Conservation (phyloP, 2,329 filamentous ascomycete species). For the Coniochaeta ligniaria region DNA sequence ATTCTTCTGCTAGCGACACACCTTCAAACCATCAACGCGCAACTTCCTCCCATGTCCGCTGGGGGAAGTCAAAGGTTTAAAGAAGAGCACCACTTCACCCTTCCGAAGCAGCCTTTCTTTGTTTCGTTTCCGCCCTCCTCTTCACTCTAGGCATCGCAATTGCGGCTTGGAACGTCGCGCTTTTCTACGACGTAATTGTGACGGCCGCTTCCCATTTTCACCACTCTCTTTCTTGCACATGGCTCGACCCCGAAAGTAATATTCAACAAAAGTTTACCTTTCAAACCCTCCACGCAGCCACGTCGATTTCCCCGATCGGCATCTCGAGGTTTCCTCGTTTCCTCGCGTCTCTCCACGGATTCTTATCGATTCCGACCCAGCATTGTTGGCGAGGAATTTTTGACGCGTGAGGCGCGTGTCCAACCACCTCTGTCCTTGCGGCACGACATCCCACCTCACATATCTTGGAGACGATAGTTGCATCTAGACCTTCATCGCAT, state of each 20-base stretch:
- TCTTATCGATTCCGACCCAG: background rate
- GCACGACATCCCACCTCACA: background rate
- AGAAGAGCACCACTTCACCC: background rate
- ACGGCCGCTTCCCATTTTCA: background rate
- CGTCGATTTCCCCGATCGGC: background rate
- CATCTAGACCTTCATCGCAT: background rate
- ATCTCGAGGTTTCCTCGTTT: background rate
- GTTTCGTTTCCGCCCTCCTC: background rate
- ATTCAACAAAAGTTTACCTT: background rate
- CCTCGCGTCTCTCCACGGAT: background rate
- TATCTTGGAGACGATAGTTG: background rate
- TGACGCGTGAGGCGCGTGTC: slow-evolving; percentile 3
- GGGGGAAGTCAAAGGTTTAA: background rate
- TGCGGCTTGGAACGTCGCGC: background rate
- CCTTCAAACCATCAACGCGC: background rate
- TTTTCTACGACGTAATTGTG: background rate
- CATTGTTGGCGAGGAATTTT: background rate
- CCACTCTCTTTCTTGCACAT: background rate
- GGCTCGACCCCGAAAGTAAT: background rate
- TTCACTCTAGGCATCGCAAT: background rate
- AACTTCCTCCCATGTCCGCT: background rate
- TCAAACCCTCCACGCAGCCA: background rate
- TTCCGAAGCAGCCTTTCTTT: background rate
- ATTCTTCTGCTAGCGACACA: background rate
- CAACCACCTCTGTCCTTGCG: slow-evolving; percentile 2